These are phyloP conservation scores for Neurospora sp. DNA, from an alignment of 495 filamentous ascomycete species.

Conservation along the genomic window DNA sequence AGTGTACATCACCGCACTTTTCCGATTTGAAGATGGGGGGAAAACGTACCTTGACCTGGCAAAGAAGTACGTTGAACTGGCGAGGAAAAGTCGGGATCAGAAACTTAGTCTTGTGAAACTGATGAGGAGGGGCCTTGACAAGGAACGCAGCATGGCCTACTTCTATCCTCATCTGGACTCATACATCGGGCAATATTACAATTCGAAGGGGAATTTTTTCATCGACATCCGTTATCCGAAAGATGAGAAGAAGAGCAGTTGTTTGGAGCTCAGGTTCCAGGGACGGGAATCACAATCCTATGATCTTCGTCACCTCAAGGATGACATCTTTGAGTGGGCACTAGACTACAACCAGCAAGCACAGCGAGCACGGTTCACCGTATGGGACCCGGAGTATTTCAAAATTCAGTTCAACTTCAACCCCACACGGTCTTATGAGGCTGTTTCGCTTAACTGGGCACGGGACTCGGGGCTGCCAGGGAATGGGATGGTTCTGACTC, in stretches of 20 bases:
- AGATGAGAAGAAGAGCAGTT: background rate
- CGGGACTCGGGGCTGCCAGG: background rate
- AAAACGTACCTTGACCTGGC: background rate
- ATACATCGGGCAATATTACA: background rate
- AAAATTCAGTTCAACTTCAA: background rate
- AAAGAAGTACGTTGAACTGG: constrained; percentile 4
- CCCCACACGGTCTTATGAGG: background rate
- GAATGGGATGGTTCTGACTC: background rate
- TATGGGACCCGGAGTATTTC: background rate
- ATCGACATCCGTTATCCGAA: constrained; percentile 1
- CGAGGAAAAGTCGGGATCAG: background rate
- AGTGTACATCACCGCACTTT: constrained; percentile 12
- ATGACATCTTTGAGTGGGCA: constrained; percentile 5
- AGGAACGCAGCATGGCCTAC: background rate
- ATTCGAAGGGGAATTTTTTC: background rate
- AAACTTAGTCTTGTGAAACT: background rate
- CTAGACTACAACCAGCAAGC: background rate
- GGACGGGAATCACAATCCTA: constrained; percentile 2
- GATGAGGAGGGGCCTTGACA: background rate
- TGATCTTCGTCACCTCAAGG: constrained; percentile 2
- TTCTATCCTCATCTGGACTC: background rate
- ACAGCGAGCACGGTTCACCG: background rate
- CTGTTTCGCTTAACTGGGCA: background rate
- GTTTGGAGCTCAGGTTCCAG: constrained; percentile 4
- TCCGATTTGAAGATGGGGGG: background rate